Evolutionary conservation across 176 grass and related monocot genomes (phyloP), one percentile per base, ranked within the genome.

Genomic region (Thinopyrum elongatum): DNA sequence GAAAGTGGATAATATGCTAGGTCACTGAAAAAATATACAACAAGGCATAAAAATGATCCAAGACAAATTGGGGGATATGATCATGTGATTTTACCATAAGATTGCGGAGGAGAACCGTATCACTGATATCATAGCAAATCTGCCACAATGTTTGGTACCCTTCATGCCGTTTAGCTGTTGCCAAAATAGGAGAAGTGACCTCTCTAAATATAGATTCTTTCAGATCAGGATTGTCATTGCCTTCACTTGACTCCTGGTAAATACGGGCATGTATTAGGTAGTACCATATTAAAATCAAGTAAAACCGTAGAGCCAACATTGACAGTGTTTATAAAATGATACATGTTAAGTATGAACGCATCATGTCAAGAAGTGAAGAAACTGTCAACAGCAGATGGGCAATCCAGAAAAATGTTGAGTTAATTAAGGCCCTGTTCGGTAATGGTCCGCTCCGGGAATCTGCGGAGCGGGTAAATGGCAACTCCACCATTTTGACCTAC

Each of bases 81-180:
- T 59, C 7, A 35, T 80, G 22, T 70, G n/a, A 27, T 86, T 90
- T 80, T 98, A 98, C 97, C 97, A 98, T 98, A 74, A 98, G 88
- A 84, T 88, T 92, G 73, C 90, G 86, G 26, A 98, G 90, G 80
- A 98, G 92, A 82, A 74, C 65, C 60, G 94, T 94, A 89, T 98
- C 97, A 87, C 92, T 89, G 81, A 98, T 92, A 76, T 98, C 97
- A 83, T 95, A 98, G 80, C 94, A 98, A 76, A 98, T 92, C 76
- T 98, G 90, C 97, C 97, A 98, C 82, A 98, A 89, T 41, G 94
- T 95, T 86, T 95, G 90, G 73, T 96, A 94, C 42, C 92, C 94
- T 92, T 95, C 97, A 68, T 98, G 92, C 4, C 90, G 88, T 93
- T 92, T 96, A 55, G 97, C 92, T 87, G 93, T 92, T 46, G 93